Evolutionary conservation across 805 yeast genomes (phyloP), one percentile per base, ranked within the genome.

Genomic region (Yarrowia sp.): DNA sequence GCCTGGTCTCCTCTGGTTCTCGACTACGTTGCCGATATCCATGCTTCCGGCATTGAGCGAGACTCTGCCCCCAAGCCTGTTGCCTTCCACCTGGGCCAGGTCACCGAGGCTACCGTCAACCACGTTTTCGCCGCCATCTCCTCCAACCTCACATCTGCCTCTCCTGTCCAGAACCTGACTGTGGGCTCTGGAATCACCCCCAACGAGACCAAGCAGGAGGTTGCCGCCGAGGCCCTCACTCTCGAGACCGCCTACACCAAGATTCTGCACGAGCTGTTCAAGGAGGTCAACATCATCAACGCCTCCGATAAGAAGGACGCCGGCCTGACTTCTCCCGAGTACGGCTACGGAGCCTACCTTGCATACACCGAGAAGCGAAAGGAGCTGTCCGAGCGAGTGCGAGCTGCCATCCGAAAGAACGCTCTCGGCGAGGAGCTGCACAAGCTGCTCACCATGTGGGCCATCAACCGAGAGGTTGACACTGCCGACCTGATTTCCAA

Each of bases 201-300:
- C 13, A 64, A 45, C 35, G 60, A 36, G 18, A 43, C 66, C n/a
- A 6, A 11, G 9, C 35, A 28, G 43, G 38, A 67, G 28, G 35
- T 36, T 17, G 77, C 74, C 45, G 83, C 86, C 11, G 73, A 82
- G 35, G 89, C 84, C 7, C 72, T 79, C 65, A 75, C 77, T 31
- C 81, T 87, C 68, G 97, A 90, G 76, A 84, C 85, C 61, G 90
- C 92, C 17, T 92, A 92, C 77, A 77, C 86, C 69, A 87, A 87
- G 73, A 84, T 93, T 17, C 81, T 92, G 69, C 75, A 82, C 55
- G 96, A 92, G 75, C 80, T 90, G 8, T 87, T 86, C 72, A 74
- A 80, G 8, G 79, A 83, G 64, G 78, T 89, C 67, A 79, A 82
- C 62, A 76, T 92, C 41, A 79, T 89, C 73, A 88, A 90, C 75